phyloP scores from a whole-genome alignment of 805 yeast genomes.

The Starmerella kuoi region DNA sequence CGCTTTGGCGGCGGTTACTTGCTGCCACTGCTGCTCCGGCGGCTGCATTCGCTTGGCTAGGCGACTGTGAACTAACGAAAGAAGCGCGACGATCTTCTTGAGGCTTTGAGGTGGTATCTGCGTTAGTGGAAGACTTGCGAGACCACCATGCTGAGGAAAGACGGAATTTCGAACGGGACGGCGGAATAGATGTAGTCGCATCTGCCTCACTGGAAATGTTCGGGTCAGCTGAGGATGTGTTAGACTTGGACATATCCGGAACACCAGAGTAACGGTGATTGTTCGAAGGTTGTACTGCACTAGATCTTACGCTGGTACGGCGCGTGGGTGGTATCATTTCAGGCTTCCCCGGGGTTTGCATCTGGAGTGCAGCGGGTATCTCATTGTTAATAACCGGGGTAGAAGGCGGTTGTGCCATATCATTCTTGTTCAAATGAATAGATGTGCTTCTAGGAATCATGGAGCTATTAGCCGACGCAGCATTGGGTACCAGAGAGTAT shows the following conservation, averaged over 20 bases:
- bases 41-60: neutral
- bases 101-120: neutral
- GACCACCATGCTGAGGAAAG: conserved; percentile 8
- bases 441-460: neutral
- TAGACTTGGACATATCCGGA: too few relatives aligned
- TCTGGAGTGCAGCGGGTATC: neutral
- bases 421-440: neutral
- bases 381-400: neutral
- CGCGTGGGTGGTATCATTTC: conserved; percentile 10
- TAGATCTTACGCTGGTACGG: conserved; percentile 5
- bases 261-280: too few relatives aligned
- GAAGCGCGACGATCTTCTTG: neutral
- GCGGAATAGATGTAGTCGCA: neutral
- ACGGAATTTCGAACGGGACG: conserved; percentile 4
- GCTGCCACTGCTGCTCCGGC: conserved; percentile 4
- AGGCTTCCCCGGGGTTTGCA: conserved; percentile 8
- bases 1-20: conserved; percentile 10
- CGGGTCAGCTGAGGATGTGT: too few relatives aligned
- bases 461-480: neutral
- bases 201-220: too few relatives aligned
- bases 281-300: too few relatives aligned
- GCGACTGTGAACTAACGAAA: neutral
- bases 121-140: neutral
- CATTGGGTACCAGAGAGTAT: neutral
- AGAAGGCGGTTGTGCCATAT: too few relatives aligned